These are phyloP conservation scores for Elsinoe fawcettii DNA, from an alignment of 2,329 filamentous ascomycete species.

Conservation along the genomic window DNA sequence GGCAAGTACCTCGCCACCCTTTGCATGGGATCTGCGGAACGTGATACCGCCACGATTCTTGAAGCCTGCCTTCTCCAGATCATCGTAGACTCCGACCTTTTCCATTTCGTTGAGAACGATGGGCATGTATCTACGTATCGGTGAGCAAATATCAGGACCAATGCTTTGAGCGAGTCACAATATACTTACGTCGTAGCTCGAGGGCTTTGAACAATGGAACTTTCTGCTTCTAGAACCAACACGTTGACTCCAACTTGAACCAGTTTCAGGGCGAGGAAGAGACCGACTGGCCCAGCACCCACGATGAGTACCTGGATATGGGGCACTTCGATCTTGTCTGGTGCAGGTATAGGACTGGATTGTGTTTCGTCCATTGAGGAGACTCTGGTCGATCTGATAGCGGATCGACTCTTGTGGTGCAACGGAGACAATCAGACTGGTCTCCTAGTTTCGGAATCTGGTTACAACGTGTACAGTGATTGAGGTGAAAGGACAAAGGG, in stretches of 20 bases:
- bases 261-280: neutral
- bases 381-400: neutral
- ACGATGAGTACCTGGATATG: neutral
- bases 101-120: neutral
- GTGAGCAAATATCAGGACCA: neutral
- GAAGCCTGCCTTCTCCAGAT: neutral
- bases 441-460: no score
- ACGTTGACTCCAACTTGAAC: neutral
- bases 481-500: no score
- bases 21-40: neutral
- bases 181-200: slow-evolving; percentile 5
- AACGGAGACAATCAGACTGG: no score
- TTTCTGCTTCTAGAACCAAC: neutral
- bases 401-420: neutral
- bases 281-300: neutral
- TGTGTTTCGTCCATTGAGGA: neutral
- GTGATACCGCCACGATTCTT: slow-evolving; percentile 2
- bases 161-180: no score
- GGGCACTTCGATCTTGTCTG: neutral
- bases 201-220: neutral
- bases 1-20: neutral
- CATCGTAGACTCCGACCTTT: neutral
- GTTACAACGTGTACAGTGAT: no score
- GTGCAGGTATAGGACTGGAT: neutral
- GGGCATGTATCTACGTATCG: no score